Evolutionary conservation across 495 filamentous ascomycete species (phyloP).

Genomic region (Parachaetomium inaequale): DNA sequence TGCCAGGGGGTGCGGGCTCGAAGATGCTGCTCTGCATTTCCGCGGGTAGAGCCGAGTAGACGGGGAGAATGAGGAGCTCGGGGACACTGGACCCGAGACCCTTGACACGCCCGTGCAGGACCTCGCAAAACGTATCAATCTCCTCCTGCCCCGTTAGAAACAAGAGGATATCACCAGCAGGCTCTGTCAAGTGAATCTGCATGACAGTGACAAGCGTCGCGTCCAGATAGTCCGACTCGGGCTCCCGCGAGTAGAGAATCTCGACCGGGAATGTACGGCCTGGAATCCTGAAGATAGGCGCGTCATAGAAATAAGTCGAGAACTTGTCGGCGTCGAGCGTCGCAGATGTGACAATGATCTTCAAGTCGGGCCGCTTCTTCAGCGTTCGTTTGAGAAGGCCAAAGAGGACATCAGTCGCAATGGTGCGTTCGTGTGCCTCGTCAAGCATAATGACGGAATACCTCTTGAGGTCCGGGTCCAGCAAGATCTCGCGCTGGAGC

Average conservation of each 20-base stretch:
- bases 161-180: not conserved
- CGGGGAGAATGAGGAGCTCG: too few relatives aligned
- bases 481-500: not conserved
- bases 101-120: not conserved
- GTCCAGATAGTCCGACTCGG: not conserved
- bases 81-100: too few relatives aligned
- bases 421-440: not conserved
- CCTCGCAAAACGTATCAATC: not conserved
- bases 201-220: not conserved
- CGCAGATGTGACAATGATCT: not conserved
- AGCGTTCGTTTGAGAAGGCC: not conserved
- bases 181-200: not conserved
- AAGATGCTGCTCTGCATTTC: not conserved
- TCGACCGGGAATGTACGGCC: not conserved
- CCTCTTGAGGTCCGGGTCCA: not conserved
- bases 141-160: not conserved
- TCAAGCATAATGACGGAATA: not conserved
- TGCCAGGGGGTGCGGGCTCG: not conserved
- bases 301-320: not conserved
- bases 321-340: not conserved
- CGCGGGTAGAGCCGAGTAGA: not conserved
- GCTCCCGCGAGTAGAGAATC: not conserved
- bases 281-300: not conserved
- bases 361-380: not conserved
- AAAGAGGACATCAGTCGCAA: not conserved